Base-by-base conservation (phyloP, 306 rosid species). In the Sesbania bispinosa region DNA sequence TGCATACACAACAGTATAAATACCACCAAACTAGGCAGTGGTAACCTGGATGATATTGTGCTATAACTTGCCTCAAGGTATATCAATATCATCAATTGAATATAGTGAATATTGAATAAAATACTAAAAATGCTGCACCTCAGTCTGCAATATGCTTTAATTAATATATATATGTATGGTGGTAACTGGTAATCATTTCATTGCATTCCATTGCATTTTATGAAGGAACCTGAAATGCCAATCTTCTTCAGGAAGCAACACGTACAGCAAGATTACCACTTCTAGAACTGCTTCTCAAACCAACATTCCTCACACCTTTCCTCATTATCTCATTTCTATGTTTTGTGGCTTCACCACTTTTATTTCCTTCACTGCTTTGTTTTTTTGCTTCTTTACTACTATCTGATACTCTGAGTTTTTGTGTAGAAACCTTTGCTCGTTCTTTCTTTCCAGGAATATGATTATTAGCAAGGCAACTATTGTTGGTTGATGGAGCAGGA, bases 231-330 rank as follows among this genome's bases (percentile, higher is more conserved):
- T 63, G 24, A 13, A 27, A 24, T 7, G 11, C 43, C 14, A 57
- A 20, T 29, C 33, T 5, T 66, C 39, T 79, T 85, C 82, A 85
- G 50, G 85, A 85, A 61, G 87, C 77, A 73, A 81, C 88, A 55
- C 54, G 79, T 59, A 85, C 88, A n/a, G 76, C 58, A 20, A 88
- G 76, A 71, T 73, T 77, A 63, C 86, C 76, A 75, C 66, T 77
- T 77, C 74, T 61, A 41, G 84, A 77, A 68, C 75, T 73, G 77
- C 81, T 82, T 47, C 80, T 74, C 27, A 71, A 51, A 38, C 77
- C 83, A 45, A 68, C 23, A 10, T 69, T 59, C 75, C 62, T 77
- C 58, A 5, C 38, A 51, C 53, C 55, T 75, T 75, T 83, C 76
- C 67, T 73, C 13, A 18, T 11, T 29, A 64, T 62, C 21, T 73